Evolutionary conservation across 106 monocot species (phyloP).

Genomic region (Allium fistulosum): DNA sequence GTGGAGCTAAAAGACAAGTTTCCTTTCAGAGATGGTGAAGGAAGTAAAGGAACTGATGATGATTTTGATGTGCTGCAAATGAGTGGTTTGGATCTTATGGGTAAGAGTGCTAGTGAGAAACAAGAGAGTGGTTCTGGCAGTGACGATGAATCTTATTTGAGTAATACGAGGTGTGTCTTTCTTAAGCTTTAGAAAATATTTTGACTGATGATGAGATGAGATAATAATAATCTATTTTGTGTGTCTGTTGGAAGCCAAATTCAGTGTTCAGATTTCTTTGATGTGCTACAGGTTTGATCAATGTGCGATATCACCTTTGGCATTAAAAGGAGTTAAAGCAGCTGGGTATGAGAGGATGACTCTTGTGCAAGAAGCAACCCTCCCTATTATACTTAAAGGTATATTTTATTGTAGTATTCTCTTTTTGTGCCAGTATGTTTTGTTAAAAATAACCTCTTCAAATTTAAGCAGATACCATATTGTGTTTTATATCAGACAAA

Average conservation of each 20-base stretch:
- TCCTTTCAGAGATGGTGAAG: constrained; percentile 25
- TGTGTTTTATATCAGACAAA: too few relatives aligned
- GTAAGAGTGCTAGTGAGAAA: background rate
- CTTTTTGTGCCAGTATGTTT: too few relatives aligned
- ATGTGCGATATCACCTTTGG: constrained; percentile 73
- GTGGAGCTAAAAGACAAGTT: constrained; percentile 24
- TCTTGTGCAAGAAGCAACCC: constrained; percentile 83
- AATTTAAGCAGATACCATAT: too few relatives aligned
- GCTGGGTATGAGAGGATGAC: constrained; percentile 98
- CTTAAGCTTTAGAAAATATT: background rate
- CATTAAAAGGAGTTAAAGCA: constrained; percentile 81
- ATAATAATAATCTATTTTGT: background rate
- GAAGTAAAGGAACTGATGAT: constrained; percentile 23
- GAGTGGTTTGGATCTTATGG: too few relatives aligned
- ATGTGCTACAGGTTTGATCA: constrained; percentile 75
- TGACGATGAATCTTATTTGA: constrained; percentile 38
- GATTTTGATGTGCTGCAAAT: constrained; percentile 8
- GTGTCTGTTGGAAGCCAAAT: background rate
- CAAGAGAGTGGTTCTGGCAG: background rate
- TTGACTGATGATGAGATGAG: background rate
- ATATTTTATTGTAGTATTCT: constrained; percentile 3
- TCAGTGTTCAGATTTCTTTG: background rate
- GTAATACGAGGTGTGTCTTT: constrained; percentile 34
- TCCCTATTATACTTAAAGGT: constrained; percentile 96
- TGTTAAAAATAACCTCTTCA: too few relatives aligned